These are phyloP conservation scores for Suillus placidus DNA, from an alignment of 768 basidiomycete species.

Conservation along the genomic window DNA sequence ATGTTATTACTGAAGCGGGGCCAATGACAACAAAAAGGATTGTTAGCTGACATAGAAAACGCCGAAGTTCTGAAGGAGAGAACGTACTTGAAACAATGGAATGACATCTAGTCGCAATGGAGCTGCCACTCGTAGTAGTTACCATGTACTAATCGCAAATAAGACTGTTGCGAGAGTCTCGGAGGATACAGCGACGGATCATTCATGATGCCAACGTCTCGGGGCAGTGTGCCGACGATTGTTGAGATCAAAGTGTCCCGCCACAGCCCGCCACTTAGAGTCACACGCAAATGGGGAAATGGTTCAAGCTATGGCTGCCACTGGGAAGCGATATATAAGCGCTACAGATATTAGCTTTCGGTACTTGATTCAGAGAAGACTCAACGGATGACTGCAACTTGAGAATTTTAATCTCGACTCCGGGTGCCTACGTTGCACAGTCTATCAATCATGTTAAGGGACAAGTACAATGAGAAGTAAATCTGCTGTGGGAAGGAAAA, in stretches of 20 bases:
- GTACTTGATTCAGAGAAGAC: not conserved
- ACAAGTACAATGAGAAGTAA: not conserved
- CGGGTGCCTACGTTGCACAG: not conserved
- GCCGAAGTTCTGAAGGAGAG: not conserved
- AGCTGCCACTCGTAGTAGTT: not conserved
- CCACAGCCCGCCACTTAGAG: constrained; percentile 10
- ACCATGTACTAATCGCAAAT: not conserved
- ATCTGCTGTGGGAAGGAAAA: constrained; percentile 10
- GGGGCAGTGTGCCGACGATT: constrained; percentile 11
- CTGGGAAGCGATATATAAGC: not conserved
- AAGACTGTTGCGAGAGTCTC: constrained; percentile 5
- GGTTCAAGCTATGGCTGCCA: not conserved
- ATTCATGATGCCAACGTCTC: constrained; percentile 5
- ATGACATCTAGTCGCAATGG: not conserved
- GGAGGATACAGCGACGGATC: constrained; percentile 11
- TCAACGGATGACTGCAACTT: not conserved
- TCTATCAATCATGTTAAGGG: constrained; percentile 1
- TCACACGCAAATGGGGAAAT: constrained; percentile 7
- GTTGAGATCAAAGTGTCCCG: not conserved
- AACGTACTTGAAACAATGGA: not conserved
- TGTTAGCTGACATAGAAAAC: not conserved
- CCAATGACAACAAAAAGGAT: not conserved
- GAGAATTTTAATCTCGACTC: not conserved
- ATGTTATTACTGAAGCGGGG: not conserved
- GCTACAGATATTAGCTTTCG: not conserved